Conservation (phyloP, 2,329 filamentous ascomycete genomes). For the Phaeosphaeriaceae sp. region DNA sequence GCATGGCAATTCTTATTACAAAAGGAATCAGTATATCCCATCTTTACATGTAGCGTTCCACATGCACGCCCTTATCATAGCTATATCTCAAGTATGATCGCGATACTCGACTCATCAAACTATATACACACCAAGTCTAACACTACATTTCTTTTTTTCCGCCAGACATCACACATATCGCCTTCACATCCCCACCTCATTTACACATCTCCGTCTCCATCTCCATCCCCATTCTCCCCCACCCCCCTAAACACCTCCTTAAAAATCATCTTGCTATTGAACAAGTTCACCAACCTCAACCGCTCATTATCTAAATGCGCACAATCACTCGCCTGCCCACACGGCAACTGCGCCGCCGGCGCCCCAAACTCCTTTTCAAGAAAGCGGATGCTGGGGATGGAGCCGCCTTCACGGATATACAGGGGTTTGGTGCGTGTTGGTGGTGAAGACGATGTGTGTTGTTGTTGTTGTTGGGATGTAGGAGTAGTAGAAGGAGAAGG, state of each 20-base stretch:
- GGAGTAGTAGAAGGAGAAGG: constrained; percentile 5
- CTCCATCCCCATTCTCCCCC: constrained; percentile 14
- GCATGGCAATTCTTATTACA: too few species aligned
- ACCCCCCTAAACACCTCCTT: constrained; percentile 79
- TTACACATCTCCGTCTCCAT: too few species aligned
- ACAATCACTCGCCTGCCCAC: constrained; percentile 90
- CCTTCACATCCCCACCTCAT: too few species aligned
- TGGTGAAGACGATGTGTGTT: not conserved
- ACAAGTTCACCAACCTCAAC: constrained; percentile 83
- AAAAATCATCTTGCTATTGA: constrained; percentile 93
- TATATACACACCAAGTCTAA: too few species aligned
- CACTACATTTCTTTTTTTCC: too few species aligned
- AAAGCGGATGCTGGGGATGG: constrained; percentile 92
- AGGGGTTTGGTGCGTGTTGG: constrained; percentile 65
- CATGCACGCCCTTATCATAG: too few species aligned
- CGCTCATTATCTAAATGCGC: constrained; percentile 96
- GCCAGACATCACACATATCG: too few species aligned
- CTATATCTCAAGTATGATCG: too few species aligned
- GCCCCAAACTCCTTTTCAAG: constrained; percentile 92
- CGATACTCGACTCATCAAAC: too few species aligned
- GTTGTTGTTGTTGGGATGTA: too few species aligned
- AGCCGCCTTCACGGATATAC: constrained; percentile 94
- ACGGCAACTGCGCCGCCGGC: constrained; percentile 89
- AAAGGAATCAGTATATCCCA: too few species aligned
- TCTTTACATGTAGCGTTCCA: too few species aligned